These are phyloP conservation scores for Candida alai DNA, from an alignment of 805 yeast genomes.

Conservation along the genomic window DNA sequence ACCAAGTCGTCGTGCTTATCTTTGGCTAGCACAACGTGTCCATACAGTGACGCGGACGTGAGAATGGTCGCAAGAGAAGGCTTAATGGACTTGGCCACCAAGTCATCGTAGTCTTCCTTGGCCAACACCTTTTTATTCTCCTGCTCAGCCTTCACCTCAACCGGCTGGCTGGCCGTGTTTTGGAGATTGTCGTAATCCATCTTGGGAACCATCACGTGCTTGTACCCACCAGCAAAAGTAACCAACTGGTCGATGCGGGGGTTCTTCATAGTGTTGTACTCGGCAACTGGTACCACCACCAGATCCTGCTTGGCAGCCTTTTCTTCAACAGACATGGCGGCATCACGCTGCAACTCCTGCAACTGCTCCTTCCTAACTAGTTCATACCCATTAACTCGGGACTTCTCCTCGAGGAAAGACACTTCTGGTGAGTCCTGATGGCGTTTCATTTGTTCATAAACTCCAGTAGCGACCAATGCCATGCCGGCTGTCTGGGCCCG, in stretches of 20 bases:
- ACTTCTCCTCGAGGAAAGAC: slow-evolving; percentile 14
- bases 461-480: slow-evolving; percentile 11
- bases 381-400: slow-evolving; percentile 10
- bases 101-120: slow-evolving; percentile 16
- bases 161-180: slow-evolving; percentile 7
- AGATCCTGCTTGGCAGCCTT: slow-evolving; percentile 15
- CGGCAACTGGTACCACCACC: slow-evolving; percentile 13
- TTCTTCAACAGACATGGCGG: slow-evolving; percentile 12
- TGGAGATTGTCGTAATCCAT: slow-evolving; percentile 13
- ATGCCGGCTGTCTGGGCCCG: slow-evolving; percentile 9
- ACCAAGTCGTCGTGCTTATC: slow-evolving; percentile 9
- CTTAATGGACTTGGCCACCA: slow-evolving; percentile 16
- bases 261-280: slow-evolving; percentile 5
- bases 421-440: slow-evolving; percentile 13
- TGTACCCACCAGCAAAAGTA: slow-evolving; percentile 2
- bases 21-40: slow-evolving; percentile 10
- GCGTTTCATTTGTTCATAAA: slow-evolving; percentile 12
- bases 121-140: slow-evolving; percentile 12
- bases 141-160: slow-evolving; percentile 11
- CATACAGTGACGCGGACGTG: slow-evolving; percentile 4
- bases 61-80: slow-evolving; percentile 8
- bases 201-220: slow-evolving; percentile 12
- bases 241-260: slow-evolving; percentile 8
- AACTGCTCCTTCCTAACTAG: slow-evolving; percentile 14
- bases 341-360: slow-evolving; percentile 8